Base-by-base conservation (phyloP, 805 yeast genomes). In the Cyberlindnera petersonii region DNA sequence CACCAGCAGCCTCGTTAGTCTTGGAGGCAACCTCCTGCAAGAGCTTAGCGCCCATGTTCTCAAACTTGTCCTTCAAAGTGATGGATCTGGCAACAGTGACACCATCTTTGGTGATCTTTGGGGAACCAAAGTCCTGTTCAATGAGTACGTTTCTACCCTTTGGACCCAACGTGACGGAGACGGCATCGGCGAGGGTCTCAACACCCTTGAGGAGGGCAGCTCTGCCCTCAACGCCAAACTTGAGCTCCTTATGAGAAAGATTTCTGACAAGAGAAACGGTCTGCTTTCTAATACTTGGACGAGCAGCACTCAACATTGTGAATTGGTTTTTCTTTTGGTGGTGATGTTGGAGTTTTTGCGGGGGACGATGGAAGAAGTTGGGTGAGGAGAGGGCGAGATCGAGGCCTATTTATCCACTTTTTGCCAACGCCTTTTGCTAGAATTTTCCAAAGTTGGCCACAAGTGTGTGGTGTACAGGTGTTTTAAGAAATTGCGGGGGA, bases 21-120 rank as follows among this genome's bases (percentile, higher is more conserved):
- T 87, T 93, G 56, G 96, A 81, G 40, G 98, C 98, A 49, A 93
- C 98, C 63, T 93, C 98, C 69, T 91, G 98, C 60, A 91, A 71
- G 52, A 91, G 75, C 69, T 84, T 86, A 48, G 98, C 98, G 48
- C 98, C 98, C 75, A 91, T 74, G 72, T 93, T 93, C 74, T 91
- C 98, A 59, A 91, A 93, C 69, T 86, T 87, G 73, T 93, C 95
- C 65, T 87, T 72, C 56, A 91, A 72, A 35, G 79, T 77, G 60
- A 91, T 82, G 42, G 95, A 79, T 61, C 76, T 79, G 51, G 98
- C 98, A 47, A 91, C 98, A 32, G 98, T 91, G 41, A 91, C 98
- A 80, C 98, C 98, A 65, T 91, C 98, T 73, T 91, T 91, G 70
- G 98, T 91, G 75, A 91, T 93, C 75, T 93, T 91, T 59, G 98